Evolutionary conservation across 2,329 filamentous ascomycete species (phyloP).

Genomic region (Curvularia verruculosa): DNA sequence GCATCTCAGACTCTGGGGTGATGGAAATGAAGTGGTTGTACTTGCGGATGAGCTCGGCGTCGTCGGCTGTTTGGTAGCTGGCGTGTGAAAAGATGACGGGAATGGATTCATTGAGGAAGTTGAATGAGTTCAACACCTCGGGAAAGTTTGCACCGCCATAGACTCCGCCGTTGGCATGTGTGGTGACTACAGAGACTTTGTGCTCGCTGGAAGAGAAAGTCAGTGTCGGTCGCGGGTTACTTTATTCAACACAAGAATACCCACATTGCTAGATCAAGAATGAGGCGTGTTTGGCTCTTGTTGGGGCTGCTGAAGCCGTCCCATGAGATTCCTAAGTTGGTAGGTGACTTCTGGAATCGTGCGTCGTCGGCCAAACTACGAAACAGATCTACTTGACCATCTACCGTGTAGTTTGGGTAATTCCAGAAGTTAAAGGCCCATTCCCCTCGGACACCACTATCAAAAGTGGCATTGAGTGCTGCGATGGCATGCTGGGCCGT

Average conservation of each 20-base stretch:
- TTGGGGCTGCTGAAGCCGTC: constrained; percentile 11
- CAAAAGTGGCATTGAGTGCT: constrained; percentile 55
- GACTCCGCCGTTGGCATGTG: constrained; percentile 29
- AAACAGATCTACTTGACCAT: constrained; percentile 6
- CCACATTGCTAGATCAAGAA: constrained; percentile 13
- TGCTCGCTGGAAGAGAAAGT: constrained; percentile 7
- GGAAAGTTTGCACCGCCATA: constrained; percentile 25
- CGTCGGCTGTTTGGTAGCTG: constrained; percentile 51
- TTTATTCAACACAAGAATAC: too few relatives aligned
- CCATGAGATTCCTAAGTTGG: constrained; percentile 9
- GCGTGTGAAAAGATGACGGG: constrained; percentile 62
- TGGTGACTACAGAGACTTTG: constrained; percentile 52
- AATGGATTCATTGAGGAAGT: constrained; percentile 51
- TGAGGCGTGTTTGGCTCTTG: constrained; percentile 5
- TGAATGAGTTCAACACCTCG: constrained; percentile 31
- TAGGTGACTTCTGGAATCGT: constrained; percentile 7
- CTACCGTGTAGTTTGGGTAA: constrained; percentile 13
- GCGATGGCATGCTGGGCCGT: constrained; percentile 52
- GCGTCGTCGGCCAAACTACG: not conserved
- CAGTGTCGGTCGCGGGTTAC: not conserved
- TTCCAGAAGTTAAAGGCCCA: constrained; percentile 9
- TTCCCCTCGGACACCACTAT: constrained; percentile 47
- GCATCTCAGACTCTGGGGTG: constrained; percentile 65
- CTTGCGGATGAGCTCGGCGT: constrained; percentile 53
- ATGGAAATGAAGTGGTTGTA: constrained; percentile 62